Base-by-base conservation (phyloP, 768 basidiomycete genomes). In the Vishniacozyma victoriae region DNA sequence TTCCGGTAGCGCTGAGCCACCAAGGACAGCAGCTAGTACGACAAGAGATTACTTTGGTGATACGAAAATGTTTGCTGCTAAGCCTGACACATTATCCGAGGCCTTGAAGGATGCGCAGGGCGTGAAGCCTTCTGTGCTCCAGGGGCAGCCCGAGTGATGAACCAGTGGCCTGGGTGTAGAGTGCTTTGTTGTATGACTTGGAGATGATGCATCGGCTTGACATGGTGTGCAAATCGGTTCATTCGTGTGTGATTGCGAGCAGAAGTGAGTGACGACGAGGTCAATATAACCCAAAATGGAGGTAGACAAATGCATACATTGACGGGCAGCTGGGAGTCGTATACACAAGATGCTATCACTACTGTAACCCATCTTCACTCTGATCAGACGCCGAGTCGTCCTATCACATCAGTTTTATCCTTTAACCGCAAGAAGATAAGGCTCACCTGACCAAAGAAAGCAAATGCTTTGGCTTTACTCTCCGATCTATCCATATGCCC, bases 371-470 rank as follows among this genome's bases (percentile, higher is more conserved):
- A 9, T 65, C 67, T 41, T 60, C 58, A 35, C 60, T 64, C 49
- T 52, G 31, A 27, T 64, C 67, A n/a, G 60, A 63, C 13, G 55
- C 63, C 5, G 67, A 69, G 22, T 69, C 67, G 40, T 69, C 65
- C 65, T 67, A 46, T 35, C 14, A 25, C n/a, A 20, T n/a, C 16
- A 18, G 37, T 38, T 46, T 41, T n/a, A 33, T 33, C 19, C 12
- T 15, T 1, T 41, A 25, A 18, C 27, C 4, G 36, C 14, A 22
- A 14, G 9, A 25, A 9, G 22, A 31, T 13, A 16, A 35, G 42
- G 14, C 68, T 50, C 39, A 69, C 70, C 53, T 69, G 65, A 4
- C 70, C 70, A 41, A 68, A 72, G 49, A 72, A 72, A 1, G 68
- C 68, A 52, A 72, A 69, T 20, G 68, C 68, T 41, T 72, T 72